A percentile compares a stretch with the other conserved stretches of the same genome.
phyloP scores from a whole-genome alignment of 2,329 filamentous ascomycete genomes.

The Arthrobotrys iridis region DNA sequence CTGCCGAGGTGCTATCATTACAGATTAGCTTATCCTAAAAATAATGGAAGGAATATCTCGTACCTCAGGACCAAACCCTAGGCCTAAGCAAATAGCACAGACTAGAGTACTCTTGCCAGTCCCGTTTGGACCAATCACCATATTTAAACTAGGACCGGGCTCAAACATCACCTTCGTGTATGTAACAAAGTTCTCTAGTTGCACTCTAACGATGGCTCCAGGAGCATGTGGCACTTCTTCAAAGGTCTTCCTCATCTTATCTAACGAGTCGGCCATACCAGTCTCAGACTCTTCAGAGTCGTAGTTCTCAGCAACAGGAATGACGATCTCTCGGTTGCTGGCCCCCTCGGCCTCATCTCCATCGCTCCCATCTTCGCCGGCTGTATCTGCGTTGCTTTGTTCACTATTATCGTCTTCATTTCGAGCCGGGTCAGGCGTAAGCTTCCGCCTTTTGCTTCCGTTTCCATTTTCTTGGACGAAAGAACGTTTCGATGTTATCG shows the following conservation, averaged over 20 bases:
- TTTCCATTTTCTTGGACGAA: not conserved
- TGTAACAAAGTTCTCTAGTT: slow-evolving; percentile 89
- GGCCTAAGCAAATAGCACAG: slow-evolving; percentile 91
- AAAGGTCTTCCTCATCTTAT: slow-evolving; percentile 51
- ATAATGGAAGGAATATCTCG: not conserved
- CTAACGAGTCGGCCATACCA: slow-evolving; percentile 53
- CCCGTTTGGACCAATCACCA: slow-evolving; percentile 99
- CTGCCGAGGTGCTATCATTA: slow-evolving; percentile 75
- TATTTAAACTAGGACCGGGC: slow-evolving; percentile 91
- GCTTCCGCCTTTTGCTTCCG: slow-evolving; percentile 34
- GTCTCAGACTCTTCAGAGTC: slow-evolving; percentile 49
- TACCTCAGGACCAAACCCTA: slow-evolving; percentile 79
- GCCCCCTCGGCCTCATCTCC: not conserved
- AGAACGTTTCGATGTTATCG: slow-evolving; percentile 35
- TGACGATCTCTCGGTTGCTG: slow-evolving; percentile 17
- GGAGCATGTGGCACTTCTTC: slow-evolving; percentile 62
- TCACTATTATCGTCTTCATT: not conserved
- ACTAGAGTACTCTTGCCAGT: slow-evolving; percentile 98
- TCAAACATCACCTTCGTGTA: slow-evolving; percentile 92
- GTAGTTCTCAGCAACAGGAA: slow-evolving; percentile 52
- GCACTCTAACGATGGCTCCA: slow-evolving; percentile 88
- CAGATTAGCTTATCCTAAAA: slow-evolving; percentile 35
- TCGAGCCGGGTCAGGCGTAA: slow-evolving; percentile 9
- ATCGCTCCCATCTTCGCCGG: not conserved
- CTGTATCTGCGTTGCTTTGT: not conserved